Evolutionary conservation across 768 basidiomycete genomes (phyloP).

Genomic region (Cystofilobasidium capitatum): DNA sequence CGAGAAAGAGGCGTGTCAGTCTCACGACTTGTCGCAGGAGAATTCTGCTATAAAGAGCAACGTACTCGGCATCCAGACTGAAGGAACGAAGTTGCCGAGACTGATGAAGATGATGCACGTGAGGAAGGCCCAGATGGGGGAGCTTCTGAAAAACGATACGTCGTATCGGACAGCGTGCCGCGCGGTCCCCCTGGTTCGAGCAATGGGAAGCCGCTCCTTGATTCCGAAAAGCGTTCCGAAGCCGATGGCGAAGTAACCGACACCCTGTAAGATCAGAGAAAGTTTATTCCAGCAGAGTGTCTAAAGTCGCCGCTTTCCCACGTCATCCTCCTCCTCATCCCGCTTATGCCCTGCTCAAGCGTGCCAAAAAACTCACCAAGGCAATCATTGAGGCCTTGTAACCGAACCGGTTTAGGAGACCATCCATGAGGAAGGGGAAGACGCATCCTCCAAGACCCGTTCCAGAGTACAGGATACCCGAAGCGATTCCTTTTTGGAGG

Average conservation of each 20-base stretch:
- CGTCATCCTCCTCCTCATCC: no score
- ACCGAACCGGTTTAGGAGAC: slow-evolving; percentile 31
- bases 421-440: slow-evolving; percentile 35
- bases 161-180: background rate
- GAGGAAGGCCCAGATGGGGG: slow-evolving; percentile 29
- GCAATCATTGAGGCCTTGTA: slow-evolving; percentile 37
- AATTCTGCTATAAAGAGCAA: slow-evolving; percentile 17
- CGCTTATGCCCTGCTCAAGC: no score
- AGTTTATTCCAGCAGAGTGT: no score
- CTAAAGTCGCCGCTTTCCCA: no score
- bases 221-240: slow-evolving; percentile 30
- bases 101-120: slow-evolving; percentile 31
- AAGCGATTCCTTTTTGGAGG: no score
- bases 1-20: no score
- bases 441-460: slow-evolving; percentile 33
- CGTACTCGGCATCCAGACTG: slow-evolving; percentile 34
- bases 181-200: background rate
- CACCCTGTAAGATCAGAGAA: slow-evolving; percentile 19
- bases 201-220: slow-evolving; percentile 33
- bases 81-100: slow-evolving; percentile 36
- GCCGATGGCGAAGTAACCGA: slow-evolving; percentile 30
- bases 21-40: no score
- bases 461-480: slow-evolving; percentile 33
- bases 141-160: background rate
- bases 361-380: slow-evolving; percentile 14